phyloP scores from a whole-genome alignment of 306 rosid genomes.

The Fragaria nilgerrensis region DNA sequence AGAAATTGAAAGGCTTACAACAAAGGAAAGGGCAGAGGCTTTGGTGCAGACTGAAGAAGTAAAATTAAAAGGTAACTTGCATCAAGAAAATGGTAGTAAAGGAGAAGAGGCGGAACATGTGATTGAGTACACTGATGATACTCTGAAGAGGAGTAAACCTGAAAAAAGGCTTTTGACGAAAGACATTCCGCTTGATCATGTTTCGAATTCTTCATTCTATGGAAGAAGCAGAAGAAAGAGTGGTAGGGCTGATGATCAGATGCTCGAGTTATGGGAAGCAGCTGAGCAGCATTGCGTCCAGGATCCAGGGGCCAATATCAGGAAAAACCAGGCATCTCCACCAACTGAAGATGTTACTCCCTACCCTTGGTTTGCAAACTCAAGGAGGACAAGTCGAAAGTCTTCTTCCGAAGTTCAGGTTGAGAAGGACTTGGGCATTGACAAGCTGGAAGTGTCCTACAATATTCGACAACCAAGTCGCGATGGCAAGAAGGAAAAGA shows the following conservation, averaged over 20 bases:
- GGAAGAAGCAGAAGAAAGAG: slow-evolving; percentile 53
- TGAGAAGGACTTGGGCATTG: slow-evolving; percentile 76
- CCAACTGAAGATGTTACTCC: slow-evolving; percentile 38
- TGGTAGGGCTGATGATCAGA: slow-evolving; percentile 64
- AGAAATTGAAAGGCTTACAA: slow-evolving; percentile 49
- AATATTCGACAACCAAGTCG: slow-evolving; percentile 44
- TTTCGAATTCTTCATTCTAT: slow-evolving; percentile 51
- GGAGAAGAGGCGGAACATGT: slow-evolving; percentile 36
- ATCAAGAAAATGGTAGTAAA: slow-evolving; percentile 20
- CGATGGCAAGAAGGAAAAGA: slow-evolving; percentile 57
- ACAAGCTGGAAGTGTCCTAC: slow-evolving; percentile 58
- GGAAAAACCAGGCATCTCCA: slow-evolving; percentile 34
- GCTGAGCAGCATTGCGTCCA: slow-evolving; percentile 49
- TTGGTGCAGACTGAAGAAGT: slow-evolving; percentile 25
- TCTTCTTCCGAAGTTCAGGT: slow-evolving; percentile 53
- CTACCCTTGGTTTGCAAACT: slow-evolving; percentile 34
- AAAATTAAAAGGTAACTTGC: slow-evolving; percentile 18
- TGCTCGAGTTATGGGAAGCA: slow-evolving; percentile 93
- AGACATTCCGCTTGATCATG: slow-evolving; percentile 89
- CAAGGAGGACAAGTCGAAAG: slow-evolving; percentile 31
- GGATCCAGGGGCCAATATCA: slow-evolving; percentile 26
- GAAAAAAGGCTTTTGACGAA: slow-evolving; percentile 65
- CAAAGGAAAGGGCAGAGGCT: slow-evolving; percentile 18
- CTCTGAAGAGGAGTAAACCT: slow-evolving; percentile 42
- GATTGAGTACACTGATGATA: slow-evolving; percentile 19